Evolutionary conservation across 2,329 filamentous ascomycete species (phyloP).

Genomic region (Malbranchea cinnamomea): DNA sequence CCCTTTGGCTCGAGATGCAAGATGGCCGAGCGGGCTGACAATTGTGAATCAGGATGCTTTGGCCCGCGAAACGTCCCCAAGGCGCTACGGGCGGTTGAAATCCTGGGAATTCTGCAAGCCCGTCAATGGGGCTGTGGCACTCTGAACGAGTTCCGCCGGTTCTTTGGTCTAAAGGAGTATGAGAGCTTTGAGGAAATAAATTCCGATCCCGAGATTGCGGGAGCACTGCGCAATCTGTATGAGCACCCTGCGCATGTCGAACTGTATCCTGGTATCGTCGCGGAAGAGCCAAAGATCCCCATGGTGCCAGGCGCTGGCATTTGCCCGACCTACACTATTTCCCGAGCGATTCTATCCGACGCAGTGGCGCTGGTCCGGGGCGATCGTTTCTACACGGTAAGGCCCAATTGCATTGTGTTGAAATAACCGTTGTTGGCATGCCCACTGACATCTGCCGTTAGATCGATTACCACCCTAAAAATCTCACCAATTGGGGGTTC

Average conservation of each 20-base stretch:
- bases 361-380: constrained; percentile 29
- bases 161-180: constrained; percentile 45
- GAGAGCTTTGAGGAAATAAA: constrained; percentile 45
- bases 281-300: constrained; percentile 24
- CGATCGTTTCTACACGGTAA: constrained; percentile 26
- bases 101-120: constrained; percentile 63
- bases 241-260: constrained; percentile 52
- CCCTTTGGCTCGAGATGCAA: too few relatives aligned
- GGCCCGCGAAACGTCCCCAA: constrained; percentile 58
- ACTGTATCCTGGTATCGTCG: constrained; percentile 51
- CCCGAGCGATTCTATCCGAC: constrained; percentile 28
- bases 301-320: constrained; percentile 23
- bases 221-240: constrained; percentile 44
- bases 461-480: constrained; percentile 15
- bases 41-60: constrained; percentile 19
- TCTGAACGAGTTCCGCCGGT: constrained; percentile 44
- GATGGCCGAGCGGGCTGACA: too few relatives aligned
- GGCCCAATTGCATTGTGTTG: neutral
- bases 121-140: constrained; percentile 45
- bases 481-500: constrained; percentile 28
- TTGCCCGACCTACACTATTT: constrained; percentile 25
- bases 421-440: neutral
- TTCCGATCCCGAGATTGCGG: constrained; percentile 39
- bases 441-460: constrained; percentile 1
- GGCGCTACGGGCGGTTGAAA: constrained; percentile 59